A percentile compares a stretch with the other conserved stretches of the same genome.
These are phyloP conservation scores for Pseudomassariella vexata DNA, from an alignment of 2,329 filamentous ascomycete species.

Conservation along the genomic window DNA sequence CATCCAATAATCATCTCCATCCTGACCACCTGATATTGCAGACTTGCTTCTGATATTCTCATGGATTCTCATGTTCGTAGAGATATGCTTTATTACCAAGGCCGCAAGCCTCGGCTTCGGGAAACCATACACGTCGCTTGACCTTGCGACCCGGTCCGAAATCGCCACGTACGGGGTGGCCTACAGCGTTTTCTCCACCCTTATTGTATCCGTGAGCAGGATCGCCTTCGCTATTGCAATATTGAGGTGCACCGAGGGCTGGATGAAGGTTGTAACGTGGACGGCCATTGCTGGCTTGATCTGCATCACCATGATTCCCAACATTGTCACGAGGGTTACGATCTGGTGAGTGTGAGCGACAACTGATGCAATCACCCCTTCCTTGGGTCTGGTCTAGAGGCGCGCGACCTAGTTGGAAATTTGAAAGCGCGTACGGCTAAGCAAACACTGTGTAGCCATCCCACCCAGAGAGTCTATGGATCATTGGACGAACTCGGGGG, in stretches of 20 bases:
- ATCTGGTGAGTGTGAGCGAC: no score
- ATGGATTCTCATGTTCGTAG: not conserved
- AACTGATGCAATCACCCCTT: no score
- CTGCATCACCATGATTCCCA: constrained; percentile 3
- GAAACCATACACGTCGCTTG: not conserved
- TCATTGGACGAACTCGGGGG: no score
- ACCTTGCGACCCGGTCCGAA: not conserved
- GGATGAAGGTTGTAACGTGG: not conserved
- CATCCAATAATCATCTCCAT: no score
- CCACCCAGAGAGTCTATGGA: no score
- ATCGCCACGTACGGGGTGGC: constrained; percentile 4
- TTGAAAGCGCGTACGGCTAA: no score
- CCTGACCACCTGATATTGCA: not conserved
- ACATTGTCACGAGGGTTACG: constrained; percentile 2
- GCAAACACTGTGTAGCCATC: no score
- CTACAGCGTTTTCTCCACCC: constrained; percentile 2
- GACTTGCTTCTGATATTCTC: constrained; percentile 3
- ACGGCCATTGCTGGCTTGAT: constrained; percentile 1
- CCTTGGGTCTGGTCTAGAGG: no score
- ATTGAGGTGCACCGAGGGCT: not conserved
- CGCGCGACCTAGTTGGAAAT: no score
- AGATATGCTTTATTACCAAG: constrained; percentile 1
- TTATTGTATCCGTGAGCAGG: constrained; percentile 2
- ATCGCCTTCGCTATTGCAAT: constrained; percentile 5
- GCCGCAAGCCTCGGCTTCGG: constrained; percentile 4